Base-by-base conservation (phyloP, 2,329 filamentous ascomycete species). In the Xylariales sp. region DNA sequence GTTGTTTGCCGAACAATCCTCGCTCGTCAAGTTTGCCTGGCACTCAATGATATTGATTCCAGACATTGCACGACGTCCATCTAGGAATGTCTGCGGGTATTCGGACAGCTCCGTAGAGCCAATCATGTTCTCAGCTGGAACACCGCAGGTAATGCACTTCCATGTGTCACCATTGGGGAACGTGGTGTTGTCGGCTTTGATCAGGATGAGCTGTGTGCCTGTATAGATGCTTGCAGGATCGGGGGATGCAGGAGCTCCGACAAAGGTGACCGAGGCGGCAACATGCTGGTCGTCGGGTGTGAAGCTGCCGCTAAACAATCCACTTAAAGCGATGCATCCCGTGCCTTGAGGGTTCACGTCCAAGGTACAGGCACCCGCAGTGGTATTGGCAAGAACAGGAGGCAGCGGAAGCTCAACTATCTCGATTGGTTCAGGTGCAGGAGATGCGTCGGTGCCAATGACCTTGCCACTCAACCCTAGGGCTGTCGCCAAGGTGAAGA, bases 131-230 rank as follows among this genome's bases (percentile, higher is more conserved):
- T 50, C 45, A 3, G 34, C 44, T 0, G 62, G 56, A 0, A 70
- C 55, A 2, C 61, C 67, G 38, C 69, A 72, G 20, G 57, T 72
- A 5, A 72, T 37, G 37, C 69, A 72, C 43, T 68, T 72, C 66
- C 67, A 73, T 0, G 60, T 33, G 41, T 70, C 65, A 0, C 69
- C 68, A 35, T 66, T 69, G 2, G 54, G 32, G 29, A 72, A 72
- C 0, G 40, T 55, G 3, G 50, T 61, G 2, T 57, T 59, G 38
- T 72, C 62, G 0, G 60, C 43, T 43, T 67, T 70, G 44, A 70
- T 52, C 5, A 71, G 41, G 24, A 72, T 57, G 4, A 70, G 33
- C 30, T 72, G 66, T 8, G 49, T 41, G 3, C 66, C 67, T 2
- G 37, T 46, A 43, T 65, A 72, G 31, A 69, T 62, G 42, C 63